A percentile compares a stretch with the other conserved stretches of the same genome.
Conservation (phyloP, 2,329 filamentous ascomycete genomes). For the Ceratocystis eucalypticola region DNA sequence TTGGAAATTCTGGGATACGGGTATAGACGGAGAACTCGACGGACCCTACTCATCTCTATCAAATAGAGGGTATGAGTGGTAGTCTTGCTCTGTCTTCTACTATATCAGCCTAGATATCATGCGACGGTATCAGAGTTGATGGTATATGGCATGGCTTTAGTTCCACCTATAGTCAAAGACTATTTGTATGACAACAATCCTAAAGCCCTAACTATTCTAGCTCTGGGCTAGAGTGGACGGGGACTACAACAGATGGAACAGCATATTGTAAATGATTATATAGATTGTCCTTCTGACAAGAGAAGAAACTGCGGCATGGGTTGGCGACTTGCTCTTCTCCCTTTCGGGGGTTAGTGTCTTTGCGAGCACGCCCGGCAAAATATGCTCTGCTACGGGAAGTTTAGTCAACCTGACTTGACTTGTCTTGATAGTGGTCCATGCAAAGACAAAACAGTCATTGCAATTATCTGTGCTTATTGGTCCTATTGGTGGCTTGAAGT, state of each 20-base stretch:
- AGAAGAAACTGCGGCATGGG: not conserved
- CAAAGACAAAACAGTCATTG: not conserved
- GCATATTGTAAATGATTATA: constrained; percentile 5
- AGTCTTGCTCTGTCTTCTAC: not conserved
- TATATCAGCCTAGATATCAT: not conserved
- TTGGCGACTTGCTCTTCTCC: not conserved
- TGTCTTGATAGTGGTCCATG: not conserved
- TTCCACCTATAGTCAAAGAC: not conserved
- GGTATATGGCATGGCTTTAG: not conserved
- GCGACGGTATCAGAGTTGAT: not conserved
- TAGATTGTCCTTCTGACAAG: not conserved
- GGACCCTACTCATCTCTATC: not conserved
- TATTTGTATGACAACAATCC: not conserved
- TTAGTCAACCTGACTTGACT: not conserved
- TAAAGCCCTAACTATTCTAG: not conserved
- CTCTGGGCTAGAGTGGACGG: not conserved
- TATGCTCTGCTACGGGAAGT: not conserved
- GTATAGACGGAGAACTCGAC: not conserved
- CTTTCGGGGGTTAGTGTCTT: too few relatives aligned
- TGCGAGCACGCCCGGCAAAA: not conserved
- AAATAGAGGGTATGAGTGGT: not conserved
- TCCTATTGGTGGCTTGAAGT: not conserved
- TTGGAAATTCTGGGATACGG: not conserved
- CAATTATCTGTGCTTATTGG: not conserved
- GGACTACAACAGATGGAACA: not conserved